A percentile compares a stretch with the other conserved stretches of the same genome.
These are phyloP conservation scores for Cladorrhinum samala DNA, from an alignment of 495 filamentous ascomycete species.

Conservation along the genomic window DNA sequence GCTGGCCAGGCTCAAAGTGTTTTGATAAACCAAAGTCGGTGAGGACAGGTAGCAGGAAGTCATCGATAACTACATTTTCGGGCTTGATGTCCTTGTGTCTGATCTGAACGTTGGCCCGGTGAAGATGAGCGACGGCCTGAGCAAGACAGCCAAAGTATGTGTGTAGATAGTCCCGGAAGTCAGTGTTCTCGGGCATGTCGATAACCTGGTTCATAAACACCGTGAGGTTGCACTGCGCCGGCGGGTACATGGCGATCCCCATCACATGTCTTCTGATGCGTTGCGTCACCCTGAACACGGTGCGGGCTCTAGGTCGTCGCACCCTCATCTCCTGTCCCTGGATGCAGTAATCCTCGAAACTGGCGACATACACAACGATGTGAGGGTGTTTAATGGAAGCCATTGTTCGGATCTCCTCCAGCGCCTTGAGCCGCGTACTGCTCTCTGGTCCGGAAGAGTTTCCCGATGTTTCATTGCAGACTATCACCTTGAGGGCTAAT, in stretches of 20 bases:
- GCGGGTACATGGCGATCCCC: constrained; percentile 32
- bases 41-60: constrained; percentile 26
- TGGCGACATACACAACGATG: constrained; percentile 30
- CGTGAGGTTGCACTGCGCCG: constrained; percentile 25
- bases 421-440: constrained; percentile 18
- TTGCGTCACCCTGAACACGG: constrained; percentile 12
- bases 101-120: constrained; percentile 26
- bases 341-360: constrained; percentile 30
- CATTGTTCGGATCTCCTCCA: constrained; percentile 29
- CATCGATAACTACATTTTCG: constrained; percentile 39
- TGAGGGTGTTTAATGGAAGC: constrained; percentile 24
- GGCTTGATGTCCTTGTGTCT: constrained; percentile 46
- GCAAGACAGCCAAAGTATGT: constrained; percentile 31
- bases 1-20: constrained; percentile 31
- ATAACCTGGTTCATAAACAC: constrained; percentile 24
- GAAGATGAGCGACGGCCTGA: constrained; percentile 36
- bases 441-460: constrained; percentile 27
- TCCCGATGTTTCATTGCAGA: constrained; percentile 22
- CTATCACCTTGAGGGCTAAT: constrained; percentile 28
- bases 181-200: constrained; percentile 5
- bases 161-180: constrained; percentile 21
- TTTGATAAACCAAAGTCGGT: constrained; percentile 43
- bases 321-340: constrained; percentile 11
- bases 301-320: constrained; percentile 2
- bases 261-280: constrained; percentile 28